Evolutionary conservation across 768 basidiomycete species (phyloP), one percentile per base, ranked within the genome.

Genomic region (Rhodotorula babjevae): DNA sequence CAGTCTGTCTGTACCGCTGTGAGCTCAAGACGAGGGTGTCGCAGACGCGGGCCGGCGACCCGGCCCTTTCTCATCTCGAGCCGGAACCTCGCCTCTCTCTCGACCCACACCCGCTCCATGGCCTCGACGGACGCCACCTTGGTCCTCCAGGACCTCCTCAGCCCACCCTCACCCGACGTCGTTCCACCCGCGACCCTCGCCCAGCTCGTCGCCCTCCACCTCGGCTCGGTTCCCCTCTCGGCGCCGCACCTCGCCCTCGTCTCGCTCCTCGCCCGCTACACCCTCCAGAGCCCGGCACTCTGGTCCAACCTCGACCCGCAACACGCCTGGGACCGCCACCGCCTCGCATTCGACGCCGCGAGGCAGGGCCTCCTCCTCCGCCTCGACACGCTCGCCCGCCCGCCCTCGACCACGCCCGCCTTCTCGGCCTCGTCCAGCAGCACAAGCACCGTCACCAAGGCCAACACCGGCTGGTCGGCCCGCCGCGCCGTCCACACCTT

Each of bases 101-200:
- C 53, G n/a, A 9, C 18, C 58, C 25, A 1, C 23, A 5, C 40
- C 1, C 25, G 7, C 52, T 8, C 60, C 18, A 69, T 69, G 68
- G 33, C 68, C 11, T 44, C 64, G 18, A 60, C 61, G 1, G 74
- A 75, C n/a, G 57, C 65, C 27, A 67, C 74, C 11, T 31, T 75
- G 36, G 61, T 75, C 3, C 44, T 75, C 2, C 74, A 75, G 40
- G 74, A 75, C 29, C 65, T 75, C 10, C 71, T 75, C 10, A 72
- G 71, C 15, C 74, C 71, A 0, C 53, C 68, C 0, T 31, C 67
- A 0, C 21, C 40, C 0, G 1, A 31, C 11, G 1, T 56, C 11
- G 3, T 56, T 46, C 59, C 46, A 16, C 61, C 44, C 0, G 42
- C 9, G 6, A n/a, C 19, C 33, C 71, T 44, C 61, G 52, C 53